Percentiles rank a stretch among this genome's conserved stretches.
Evolutionary conservation across 2,329 filamentous ascomycete genomes (phyloP).

Genomic region (Incumbomyces delicatus): DNA sequence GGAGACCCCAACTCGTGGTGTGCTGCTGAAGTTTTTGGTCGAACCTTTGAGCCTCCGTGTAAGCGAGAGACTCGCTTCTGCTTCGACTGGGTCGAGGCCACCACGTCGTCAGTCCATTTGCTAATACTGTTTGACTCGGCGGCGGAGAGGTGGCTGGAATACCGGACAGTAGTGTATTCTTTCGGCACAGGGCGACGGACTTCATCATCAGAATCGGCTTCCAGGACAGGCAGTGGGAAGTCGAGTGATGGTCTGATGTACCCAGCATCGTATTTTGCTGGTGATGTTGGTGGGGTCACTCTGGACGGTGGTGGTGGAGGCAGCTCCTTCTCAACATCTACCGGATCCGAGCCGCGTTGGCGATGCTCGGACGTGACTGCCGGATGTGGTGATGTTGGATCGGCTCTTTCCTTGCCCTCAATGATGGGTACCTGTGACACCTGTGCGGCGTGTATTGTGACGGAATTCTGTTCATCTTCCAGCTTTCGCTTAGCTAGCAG

Average conservation of each 20-base stretch:
- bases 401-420: neutral
- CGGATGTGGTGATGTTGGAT: neutral
- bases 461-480: constrained; percentile 8
- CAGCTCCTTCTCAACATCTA: neutral
- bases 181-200: constrained; percentile 4
- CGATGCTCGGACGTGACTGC: neutral
- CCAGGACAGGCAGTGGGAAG: neutral
- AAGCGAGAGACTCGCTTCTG: constrained; percentile 83
- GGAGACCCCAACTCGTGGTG: constrained; percentile 34
- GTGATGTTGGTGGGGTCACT: neutral
- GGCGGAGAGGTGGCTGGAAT: constrained; percentile 35
- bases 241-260: neutral
- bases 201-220: constrained; percentile 4
- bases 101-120: constrained; percentile 35
- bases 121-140: constrained; percentile 34
- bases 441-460: neutral
- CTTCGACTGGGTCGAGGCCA: constrained; percentile 54
- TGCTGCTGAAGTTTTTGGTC: constrained; percentile 49
- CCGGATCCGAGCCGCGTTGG: neutral
- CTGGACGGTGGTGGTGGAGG: neutral
- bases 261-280: neutral
- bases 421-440: neutral
- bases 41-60: constrained; percentile 53
- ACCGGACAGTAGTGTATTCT: constrained; percentile 22
- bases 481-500: constrained; percentile 19